Evolutionary conservation across 2,329 filamentous ascomycete genomes (phyloP), one percentile per base, ranked within the genome.

Genomic region (Cladophialophora carrionii): DNA sequence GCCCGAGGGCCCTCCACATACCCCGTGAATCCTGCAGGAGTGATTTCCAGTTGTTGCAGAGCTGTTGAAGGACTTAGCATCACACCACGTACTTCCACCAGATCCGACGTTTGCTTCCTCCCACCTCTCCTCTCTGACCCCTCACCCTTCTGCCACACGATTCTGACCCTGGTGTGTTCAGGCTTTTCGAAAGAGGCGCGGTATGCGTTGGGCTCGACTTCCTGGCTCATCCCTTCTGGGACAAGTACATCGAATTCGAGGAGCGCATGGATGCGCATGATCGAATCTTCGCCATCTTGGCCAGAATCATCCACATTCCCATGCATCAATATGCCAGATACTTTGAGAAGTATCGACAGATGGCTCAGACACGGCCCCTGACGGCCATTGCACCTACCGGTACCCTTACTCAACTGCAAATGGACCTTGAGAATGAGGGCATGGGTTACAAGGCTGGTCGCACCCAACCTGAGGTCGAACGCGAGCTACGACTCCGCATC

Each of bases 221-320:
- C 75, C 84, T 96, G 32, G 90, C 93, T 1, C 92, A 97, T 75
- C 92, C 92, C 0, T 97, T 99, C 80, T 99, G 95, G 95, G 95
- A 99, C 78, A 98, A 96, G 79, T 99, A 96, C 74, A 87, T 99
- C 69, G 95, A 98, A 76, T 98, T 96, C 73, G 95, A 98, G 76
- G 93, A 97, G 76, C 90, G 93, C 1, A 83, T 94, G 67, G 92
- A 96, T 73, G 87, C 90, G 0, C 86, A 89, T 14, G 91, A 96
- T 69, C 91, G 88, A 73, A 91, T 97, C 61, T 96, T 96, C 72
- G 87, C 86, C 48, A 91, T 99, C 62, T 84, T 96, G 59, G 84
- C 85, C 67, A 90, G 93, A 61, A 85, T 97, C 62, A 90, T 96
- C 61, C 86, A 90, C 73, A 92, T 98, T 60, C 94, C 95, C 0